Evolutionary conservation across 768 basidiomycete genomes (phyloP).

Genomic region (Exsudoporus frostii): DNA sequence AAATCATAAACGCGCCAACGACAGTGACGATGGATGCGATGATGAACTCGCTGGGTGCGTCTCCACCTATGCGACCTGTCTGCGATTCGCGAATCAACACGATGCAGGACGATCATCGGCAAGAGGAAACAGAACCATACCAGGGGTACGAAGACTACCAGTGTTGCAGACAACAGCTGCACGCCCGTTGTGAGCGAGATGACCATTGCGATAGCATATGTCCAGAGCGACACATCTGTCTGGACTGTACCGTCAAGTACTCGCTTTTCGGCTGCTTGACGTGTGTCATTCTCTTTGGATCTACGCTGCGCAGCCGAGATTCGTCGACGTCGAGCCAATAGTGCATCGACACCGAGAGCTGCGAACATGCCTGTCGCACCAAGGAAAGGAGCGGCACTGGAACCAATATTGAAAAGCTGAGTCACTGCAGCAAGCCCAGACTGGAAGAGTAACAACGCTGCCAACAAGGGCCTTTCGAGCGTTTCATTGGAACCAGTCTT

Average conservation of each 20-base stretch:
- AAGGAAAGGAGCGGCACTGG: conserved; percentile 72
- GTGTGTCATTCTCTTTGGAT: conserved; percentile 1
- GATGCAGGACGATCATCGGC: neutral
- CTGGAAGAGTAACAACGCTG: conserved; percentile 59
- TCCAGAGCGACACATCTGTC: conserved; percentile 49
- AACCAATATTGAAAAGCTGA: conserved; percentile 71
- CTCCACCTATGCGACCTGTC: conserved; percentile 80
- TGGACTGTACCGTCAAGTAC: conserved; percentile 7
- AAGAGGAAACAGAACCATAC: conserved; percentile 36
- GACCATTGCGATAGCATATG: conserved; percentile 60
- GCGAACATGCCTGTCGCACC: conserved; percentile 53
- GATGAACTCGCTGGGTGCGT: conserved; percentile 85
- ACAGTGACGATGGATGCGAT: conserved; percentile 74
- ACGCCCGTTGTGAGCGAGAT: conserved; percentile 56
- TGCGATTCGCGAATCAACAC: conserved; percentile 26
- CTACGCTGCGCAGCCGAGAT: neutral
- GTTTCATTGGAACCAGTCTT: conserved; percentile 24
- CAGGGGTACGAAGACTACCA: conserved; percentile 90
- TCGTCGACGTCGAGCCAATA: conserved; percentile 28
- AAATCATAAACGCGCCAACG: conserved; percentile 54
- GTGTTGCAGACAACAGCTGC: conserved; percentile 54
- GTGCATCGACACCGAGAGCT: conserved; percentile 51
- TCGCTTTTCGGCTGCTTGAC: neutral
- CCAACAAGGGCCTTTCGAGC: conserved; percentile 60
- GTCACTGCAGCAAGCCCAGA: conserved; percentile 50